phyloP scores from a whole-genome alignment of 305 asterid species.

The Solanum hybrid region DNA sequence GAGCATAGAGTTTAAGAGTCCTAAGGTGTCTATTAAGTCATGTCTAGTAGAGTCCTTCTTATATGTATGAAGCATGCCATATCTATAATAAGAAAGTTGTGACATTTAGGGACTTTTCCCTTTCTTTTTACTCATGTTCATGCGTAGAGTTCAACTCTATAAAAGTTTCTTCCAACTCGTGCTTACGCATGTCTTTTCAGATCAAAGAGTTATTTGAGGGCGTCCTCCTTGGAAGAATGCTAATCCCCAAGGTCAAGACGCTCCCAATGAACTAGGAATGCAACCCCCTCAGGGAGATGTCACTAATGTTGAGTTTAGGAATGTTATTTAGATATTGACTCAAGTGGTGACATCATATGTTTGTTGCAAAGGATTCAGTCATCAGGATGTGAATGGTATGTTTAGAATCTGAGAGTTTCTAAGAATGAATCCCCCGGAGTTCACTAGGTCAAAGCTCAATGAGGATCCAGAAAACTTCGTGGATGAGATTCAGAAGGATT shows the following conservation, averaged over 20 bases:
- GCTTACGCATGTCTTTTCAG: not conserved
- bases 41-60: not conserved
- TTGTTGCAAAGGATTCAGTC: accelerated
- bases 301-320: not conserved
- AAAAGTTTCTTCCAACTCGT: too few relatives aligned
- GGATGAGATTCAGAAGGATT: not conserved
- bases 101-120: not conserved
- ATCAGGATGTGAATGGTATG: not conserved
- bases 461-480: accelerated
- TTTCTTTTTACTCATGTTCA: not conserved
- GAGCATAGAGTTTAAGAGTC: not conserved
- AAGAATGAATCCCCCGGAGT: not conserved
- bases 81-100: not conserved
- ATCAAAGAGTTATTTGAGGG: not conserved
- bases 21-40: not conserved
- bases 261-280: not conserved
- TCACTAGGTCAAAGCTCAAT: not conserved
- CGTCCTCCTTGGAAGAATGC: not conserved
- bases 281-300: not conserved
- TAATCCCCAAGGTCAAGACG: not conserved
- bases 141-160: not conserved
- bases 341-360: not conserved
- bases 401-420: not conserved
- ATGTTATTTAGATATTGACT: too few relatives aligned
- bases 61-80: not conserved